Percentiles rank a stretch among this genome's conserved stretches.
Evolutionary conservation across 495 filamentous ascomycete species (phyloP).

Genomic region (Podospora didyma): DNA sequence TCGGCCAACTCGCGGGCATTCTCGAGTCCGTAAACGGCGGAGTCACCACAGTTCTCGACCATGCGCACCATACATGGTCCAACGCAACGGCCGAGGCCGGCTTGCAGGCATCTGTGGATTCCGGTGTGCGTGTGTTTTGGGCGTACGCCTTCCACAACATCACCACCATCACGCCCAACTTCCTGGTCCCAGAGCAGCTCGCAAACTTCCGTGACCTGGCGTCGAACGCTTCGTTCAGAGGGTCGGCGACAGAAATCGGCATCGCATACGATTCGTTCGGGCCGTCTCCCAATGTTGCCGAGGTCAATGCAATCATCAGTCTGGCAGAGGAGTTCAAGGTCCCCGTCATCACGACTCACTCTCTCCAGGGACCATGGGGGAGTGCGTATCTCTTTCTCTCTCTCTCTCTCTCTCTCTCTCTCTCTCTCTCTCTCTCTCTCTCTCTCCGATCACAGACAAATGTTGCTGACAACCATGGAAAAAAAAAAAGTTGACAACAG

Average conservation of each 20-base stretch:
- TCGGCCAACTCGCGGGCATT: slow-evolving; percentile 37
- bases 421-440: too few relatives aligned
- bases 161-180: slow-evolving; percentile 6
- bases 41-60: slow-evolving; percentile 31
- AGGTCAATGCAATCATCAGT: slow-evolving; percentile 23
- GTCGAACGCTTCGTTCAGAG: slow-evolving; percentile 5
- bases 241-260: slow-evolving; percentile 24
- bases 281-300: slow-evolving; percentile 13
- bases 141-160: slow-evolving; percentile 25
- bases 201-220: slow-evolving; percentile 27
- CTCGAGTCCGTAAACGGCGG: slow-evolving; percentile 37
- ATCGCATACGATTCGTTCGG: slow-evolving; percentile 40
- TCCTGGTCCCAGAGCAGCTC: too few relatives aligned
- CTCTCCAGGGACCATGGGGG: slow-evolving; percentile 30
- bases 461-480: background rate
- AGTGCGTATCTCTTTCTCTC: too few relatives aligned
- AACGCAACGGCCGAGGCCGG: slow-evolving; percentile 28
- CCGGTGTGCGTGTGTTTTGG: slow-evolving; percentile 40
- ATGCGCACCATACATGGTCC: slow-evolving; percentile 30
- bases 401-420: too few relatives aligned
- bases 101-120: slow-evolving; percentile 33
- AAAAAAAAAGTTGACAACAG: slow-evolving; percentile 12
- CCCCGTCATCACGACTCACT: slow-evolving; percentile 34
- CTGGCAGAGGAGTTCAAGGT: slow-evolving; percentile 21
- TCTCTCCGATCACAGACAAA: too few relatives aligned